Evolutionary conservation across 2,329 filamentous ascomycete genomes (phyloP).

Genomic region (Hortaea werneckii): DNA sequence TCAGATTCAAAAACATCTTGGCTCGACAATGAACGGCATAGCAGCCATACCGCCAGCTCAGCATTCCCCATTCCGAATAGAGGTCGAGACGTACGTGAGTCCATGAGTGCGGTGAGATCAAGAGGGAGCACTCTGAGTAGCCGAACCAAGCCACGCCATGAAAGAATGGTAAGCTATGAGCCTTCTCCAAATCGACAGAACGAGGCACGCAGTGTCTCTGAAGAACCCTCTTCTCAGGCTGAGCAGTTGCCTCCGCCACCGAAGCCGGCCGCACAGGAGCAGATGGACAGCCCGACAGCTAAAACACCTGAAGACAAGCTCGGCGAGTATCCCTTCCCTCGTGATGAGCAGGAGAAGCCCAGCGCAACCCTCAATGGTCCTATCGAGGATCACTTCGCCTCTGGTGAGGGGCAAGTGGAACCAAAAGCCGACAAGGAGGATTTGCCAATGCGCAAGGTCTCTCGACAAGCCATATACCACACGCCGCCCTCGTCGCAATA

Average conservation of each 20-base stretch:
- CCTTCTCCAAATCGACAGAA: conserved; percentile 50
- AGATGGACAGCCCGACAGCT: conserved; percentile 36
- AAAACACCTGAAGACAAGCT: conserved; percentile 61
- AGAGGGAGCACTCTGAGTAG: conserved; percentile 38
- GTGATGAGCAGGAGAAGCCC: conserved; percentile 9
- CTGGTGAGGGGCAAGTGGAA: conserved; percentile 5
- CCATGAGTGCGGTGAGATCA: conserved; percentile 60
- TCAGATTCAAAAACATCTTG: conserved; percentile 90
- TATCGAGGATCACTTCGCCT: conserved; percentile 19
- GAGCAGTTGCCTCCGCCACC: conserved; percentile 15
- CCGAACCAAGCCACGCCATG: conserved; percentile 17
- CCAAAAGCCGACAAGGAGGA: conserved; percentile 6
- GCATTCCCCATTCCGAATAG: conserved; percentile 77
- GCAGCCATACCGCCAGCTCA: conserved; percentile 73
- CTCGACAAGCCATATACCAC: conserved; percentile 7
- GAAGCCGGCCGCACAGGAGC: conserved; percentile 8
- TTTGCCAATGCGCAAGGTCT: conserved; percentile 27
- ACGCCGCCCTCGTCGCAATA: conserved; percentile 31
- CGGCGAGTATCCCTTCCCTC: conserved; percentile 23
- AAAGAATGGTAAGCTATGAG: conserved; percentile 37
- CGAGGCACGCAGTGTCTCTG: conserved; percentile 47
- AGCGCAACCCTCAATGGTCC: conserved; percentile 27
- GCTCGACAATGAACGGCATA: conserved; percentile 68
- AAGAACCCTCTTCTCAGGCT: conserved; percentile 35
- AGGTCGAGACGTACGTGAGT: conserved; percentile 74